phyloP scores from a whole-genome alignment of 2,329 filamentous ascomycete genomes.

The Cladosporium colombiae region DNA sequence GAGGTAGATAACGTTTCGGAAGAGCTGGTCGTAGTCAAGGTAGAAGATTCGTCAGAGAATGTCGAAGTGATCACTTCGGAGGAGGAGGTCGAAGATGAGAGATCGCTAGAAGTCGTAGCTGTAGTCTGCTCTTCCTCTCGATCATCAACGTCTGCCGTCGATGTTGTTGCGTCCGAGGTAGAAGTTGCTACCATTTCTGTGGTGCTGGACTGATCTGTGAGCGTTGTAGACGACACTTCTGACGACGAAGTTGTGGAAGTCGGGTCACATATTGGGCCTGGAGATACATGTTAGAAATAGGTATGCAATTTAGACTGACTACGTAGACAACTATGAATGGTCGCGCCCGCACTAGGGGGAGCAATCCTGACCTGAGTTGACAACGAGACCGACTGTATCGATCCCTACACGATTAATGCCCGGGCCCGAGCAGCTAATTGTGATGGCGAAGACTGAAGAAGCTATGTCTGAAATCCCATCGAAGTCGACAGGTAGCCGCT shows the following conservation, averaged over 20 bases:
- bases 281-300: neutral
- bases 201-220: neutral
- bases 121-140: neutral
- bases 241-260: neutral
- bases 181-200: neutral
- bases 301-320: neutral
- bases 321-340: neutral
- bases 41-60: neutral
- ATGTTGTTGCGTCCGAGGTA: neutral
- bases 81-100: neutral
- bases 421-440: neutral
- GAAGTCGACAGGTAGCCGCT: neutral
- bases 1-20: neutral
- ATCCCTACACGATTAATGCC: neutral
- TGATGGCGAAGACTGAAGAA: neutral
- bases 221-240: neutral
- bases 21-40: neutral
- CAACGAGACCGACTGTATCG: neutral
- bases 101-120: neutral
- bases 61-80: neutral
- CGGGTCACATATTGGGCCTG: neutral
- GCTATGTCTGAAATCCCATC: neutral
- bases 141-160: neutral
- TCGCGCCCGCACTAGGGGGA: neutral
- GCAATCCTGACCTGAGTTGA: neutral